Conservation (phyloP, 2,329 filamentous ascomycete species). For the Ophiostoma piceae region DNA sequence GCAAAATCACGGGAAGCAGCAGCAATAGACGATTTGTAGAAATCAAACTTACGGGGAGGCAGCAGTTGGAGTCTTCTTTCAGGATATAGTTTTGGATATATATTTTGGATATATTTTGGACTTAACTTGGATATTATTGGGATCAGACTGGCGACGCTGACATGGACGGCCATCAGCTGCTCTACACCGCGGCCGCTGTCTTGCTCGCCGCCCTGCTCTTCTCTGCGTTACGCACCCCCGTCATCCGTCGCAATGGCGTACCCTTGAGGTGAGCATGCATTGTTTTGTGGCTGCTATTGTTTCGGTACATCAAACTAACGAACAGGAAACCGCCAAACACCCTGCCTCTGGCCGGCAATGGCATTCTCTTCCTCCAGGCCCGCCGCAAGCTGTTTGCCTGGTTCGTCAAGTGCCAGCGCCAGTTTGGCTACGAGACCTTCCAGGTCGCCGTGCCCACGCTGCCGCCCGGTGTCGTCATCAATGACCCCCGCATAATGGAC, state of each 20-base stretch:
- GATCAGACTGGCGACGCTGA: not conserved
- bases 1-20: not conserved
- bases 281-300: no score
- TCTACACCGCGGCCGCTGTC: slow-evolving; percentile 22
- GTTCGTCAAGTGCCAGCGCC: slow-evolving; percentile 55
- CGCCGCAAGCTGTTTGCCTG: slow-evolving; percentile 57
- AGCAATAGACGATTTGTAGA: not conserved
- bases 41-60: not conserved
- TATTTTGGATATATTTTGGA: not conserved
- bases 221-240: slow-evolving; percentile 24
- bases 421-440: slow-evolving; percentile 56
- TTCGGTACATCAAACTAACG: not conserved
- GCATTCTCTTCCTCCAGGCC: slow-evolving; percentile 55
- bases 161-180: slow-evolving; percentile 22
- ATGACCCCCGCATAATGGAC: slow-evolving; percentile 56
- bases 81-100: not conserved
- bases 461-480: slow-evolving; percentile 58
- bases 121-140: not conserved
- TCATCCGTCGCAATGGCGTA: slow-evolving; percentile 26
- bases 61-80: not conserved
- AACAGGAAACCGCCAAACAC: slow-evolving; percentile 44
- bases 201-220: slow-evolving; percentile 20
- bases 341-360: slow-evolving; percentile 55
- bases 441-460: slow-evolving; percentile 58
- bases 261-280: slow-evolving; percentile 20